phyloP scores from a whole-genome alignment of 2,329 filamentous ascomycete genomes.

The Atkinsonella hypoxylon region DNA sequence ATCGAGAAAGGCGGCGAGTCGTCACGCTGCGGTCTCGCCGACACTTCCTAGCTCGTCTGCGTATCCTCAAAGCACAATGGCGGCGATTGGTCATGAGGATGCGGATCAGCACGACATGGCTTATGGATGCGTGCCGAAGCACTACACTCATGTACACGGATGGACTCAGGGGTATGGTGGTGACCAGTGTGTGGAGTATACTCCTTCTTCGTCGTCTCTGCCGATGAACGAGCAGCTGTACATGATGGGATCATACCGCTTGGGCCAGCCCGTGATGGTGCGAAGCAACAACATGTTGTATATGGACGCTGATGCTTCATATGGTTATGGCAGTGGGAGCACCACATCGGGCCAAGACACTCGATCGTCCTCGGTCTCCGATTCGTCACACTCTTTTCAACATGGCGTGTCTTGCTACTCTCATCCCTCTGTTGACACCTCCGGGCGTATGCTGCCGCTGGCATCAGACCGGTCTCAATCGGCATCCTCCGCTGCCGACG shows the following conservation, averaged over 20 bases:
- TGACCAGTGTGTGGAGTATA: conserved; percentile 15
- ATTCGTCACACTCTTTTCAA: conserved; percentile 13
- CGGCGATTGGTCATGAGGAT: conserved; percentile 1
- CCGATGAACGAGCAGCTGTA: conserved; percentile 14
- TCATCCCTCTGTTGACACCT: conserved; percentile 3
- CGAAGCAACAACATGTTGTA: conserved; percentile 14
- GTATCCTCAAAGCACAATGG: neutral
- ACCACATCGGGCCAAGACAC: conserved; percentile 9
- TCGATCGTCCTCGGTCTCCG: conserved; percentile 8
- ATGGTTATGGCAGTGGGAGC: conserved; percentile 13
- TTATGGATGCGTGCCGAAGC: conserved; percentile 15
- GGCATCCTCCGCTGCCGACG: neutral
- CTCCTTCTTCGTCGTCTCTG: conserved; percentile 12
- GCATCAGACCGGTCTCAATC: neutral
- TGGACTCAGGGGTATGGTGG: conserved; percentile 17
- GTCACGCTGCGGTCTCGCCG: conserved; percentile 11
- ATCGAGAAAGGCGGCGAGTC: conserved; percentile 19
- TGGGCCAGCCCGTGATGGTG: conserved; percentile 8
- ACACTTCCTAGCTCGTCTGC: neutral
- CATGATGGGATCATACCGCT: conserved; percentile 15
- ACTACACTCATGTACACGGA: conserved; percentile 13
- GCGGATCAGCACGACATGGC: conserved; percentile 6
- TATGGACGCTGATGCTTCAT: conserved; percentile 16
- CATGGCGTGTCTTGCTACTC: conserved; percentile 8
- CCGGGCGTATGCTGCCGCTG: neutral